These are phyloP conservation scores for Apophysomyces elegans DNA, from an alignment of 371 early-diverging fungal species.

Conservation along the genomic window DNA sequence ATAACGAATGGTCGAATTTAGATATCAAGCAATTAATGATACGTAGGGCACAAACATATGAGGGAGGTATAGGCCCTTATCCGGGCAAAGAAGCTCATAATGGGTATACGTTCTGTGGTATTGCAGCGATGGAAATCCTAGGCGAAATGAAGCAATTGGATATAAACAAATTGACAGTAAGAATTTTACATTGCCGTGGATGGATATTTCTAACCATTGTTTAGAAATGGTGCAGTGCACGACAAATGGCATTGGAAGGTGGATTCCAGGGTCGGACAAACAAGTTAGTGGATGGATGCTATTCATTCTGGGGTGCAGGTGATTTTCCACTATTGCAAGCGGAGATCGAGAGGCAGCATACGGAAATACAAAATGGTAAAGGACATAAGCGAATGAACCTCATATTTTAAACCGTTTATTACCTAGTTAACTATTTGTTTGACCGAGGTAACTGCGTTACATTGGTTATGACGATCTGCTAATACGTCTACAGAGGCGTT, in stretches of 20 bases:
- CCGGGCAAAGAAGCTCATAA: conserved; percentile 97
- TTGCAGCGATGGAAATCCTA: conserved; percentile 88
- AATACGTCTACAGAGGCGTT: conserved; percentile 60
- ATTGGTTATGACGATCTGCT: not conserved
- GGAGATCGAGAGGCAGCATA: conserved; percentile 28
- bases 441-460: conserved; percentile 54
- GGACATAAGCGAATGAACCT: not conserved
- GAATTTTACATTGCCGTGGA: not conserved
- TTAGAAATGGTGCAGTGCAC: conserved; percentile 73
- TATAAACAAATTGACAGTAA: conserved; percentile 63
- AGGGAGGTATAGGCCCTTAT: conserved; percentile 91
- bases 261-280: conserved; percentile 97
- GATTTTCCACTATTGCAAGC: conserved; percentile 78
- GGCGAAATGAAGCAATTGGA: conserved; percentile 66
- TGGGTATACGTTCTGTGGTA: conserved; percentile 95
- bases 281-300: conserved; percentile 98
- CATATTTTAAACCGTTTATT: not conserved
- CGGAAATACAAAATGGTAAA: conserved; percentile 14
- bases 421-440: conserved; percentile 45
- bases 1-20: not conserved
- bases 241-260: conserved; percentile 92
- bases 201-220: not conserved
- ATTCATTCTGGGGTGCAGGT: conserved; percentile 97
- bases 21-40: not conserved
- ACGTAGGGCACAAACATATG: conserved; percentile 80